These are phyloP conservation scores for Phyllosticta citriasiana DNA, from an alignment of 2,329 filamentous ascomycete species.

Conservation along the genomic window DNA sequence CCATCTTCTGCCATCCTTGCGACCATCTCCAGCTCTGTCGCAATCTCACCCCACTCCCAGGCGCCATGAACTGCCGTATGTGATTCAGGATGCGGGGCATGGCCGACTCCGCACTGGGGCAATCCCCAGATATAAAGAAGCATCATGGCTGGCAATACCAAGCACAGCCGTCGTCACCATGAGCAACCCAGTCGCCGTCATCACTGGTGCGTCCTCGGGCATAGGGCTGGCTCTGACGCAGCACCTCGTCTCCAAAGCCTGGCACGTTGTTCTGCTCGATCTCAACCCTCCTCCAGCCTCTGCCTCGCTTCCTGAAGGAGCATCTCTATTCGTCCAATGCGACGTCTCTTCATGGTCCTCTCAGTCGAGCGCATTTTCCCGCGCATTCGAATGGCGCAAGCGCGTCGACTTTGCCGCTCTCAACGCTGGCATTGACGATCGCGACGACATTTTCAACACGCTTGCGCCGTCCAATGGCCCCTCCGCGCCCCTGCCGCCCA, in stretches of 20 bases:
- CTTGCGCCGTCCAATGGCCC: conserved; percentile 12
- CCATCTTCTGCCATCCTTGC: not conserved
- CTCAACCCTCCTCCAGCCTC: conserved; percentile 25
- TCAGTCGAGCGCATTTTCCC: conserved; percentile 30
- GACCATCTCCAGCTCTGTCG: not conserved
- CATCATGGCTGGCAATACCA: not conserved
- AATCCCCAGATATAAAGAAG: not conserved
- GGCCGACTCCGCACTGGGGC: not conserved
- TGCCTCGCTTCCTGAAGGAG: conserved; percentile 19
- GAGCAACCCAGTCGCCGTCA: conserved; percentile 32
- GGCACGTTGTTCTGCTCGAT: conserved; percentile 36
- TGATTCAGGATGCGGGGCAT: not conserved
- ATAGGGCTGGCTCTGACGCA: conserved; percentile 36
- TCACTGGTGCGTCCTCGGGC: conserved; percentile 37
- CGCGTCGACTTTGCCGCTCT: conserved; percentile 34
- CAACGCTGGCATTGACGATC: conserved; percentile 32
- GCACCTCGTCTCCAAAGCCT: conserved; percentile 30
- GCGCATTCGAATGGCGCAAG: conserved; percentile 32
- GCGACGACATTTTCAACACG: conserved; percentile 23
- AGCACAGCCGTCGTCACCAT: conserved; percentile 14
- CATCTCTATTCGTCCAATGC: conserved; percentile 27
- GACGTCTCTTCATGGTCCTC: conserved; percentile 32
- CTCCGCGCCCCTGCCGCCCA: conserved; percentile 15
- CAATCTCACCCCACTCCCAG: not conserved
- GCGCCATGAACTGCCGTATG: not conserved